Conservation (phyloP, 495 filamentous ascomycete species). For the Cladorrhinum samala region DNA sequence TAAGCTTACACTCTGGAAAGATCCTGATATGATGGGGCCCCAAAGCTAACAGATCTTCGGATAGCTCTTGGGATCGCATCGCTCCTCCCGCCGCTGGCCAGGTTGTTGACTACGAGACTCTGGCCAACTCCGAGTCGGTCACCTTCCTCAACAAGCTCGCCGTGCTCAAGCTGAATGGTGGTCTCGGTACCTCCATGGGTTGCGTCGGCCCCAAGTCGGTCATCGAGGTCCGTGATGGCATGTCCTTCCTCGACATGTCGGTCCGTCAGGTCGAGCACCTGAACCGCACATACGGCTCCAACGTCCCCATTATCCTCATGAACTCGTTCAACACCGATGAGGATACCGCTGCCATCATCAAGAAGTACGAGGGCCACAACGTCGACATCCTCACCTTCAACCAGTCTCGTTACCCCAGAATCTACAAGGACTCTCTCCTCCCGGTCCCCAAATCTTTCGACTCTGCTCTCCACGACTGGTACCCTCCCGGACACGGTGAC, state of each 20-base stretch:
- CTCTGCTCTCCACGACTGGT: slow-evolving; percentile 93
- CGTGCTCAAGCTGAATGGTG: slow-evolving; percentile 98
- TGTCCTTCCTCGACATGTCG: slow-evolving; percentile 99
- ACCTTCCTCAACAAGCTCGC: slow-evolving; percentile 95
- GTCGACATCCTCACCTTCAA: slow-evolving; percentile 99
- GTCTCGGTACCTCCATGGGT: slow-evolving; percentile 99
- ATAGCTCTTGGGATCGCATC: slow-evolving; percentile 86
- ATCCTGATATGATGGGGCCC: not conserved
- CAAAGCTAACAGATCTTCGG: slow-evolving; percentile 28
- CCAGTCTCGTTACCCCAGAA: slow-evolving; percentile 95
- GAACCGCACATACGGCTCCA: slow-evolving; percentile 94
- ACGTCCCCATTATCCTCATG: slow-evolving; percentile 98
- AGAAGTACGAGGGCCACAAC: slow-evolving; percentile 99
- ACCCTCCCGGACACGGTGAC: slow-evolving; percentile 97
- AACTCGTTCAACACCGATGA: slow-evolving; percentile 99
- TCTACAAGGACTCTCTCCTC: slow-evolving; percentile 95
- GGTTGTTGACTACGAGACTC: slow-evolving; percentile 86
- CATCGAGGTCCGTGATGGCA: slow-evolving; percentile 99
- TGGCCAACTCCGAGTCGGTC: slow-evolving; percentile 79
- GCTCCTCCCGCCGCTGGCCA: slow-evolving; percentile 83
- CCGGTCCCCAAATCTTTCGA: slow-evolving; percentile 88
- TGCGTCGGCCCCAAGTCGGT: slow-evolving; percentile 99
- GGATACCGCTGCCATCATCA: slow-evolving; percentile 98
- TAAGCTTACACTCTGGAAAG: slow-evolving; percentile 31
- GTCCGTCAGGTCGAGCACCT: slow-evolving; percentile 99